phyloP scores from a whole-genome alignment of 1,284 basidiomycete species.

The Apiotrichum gamsii region DNA sequence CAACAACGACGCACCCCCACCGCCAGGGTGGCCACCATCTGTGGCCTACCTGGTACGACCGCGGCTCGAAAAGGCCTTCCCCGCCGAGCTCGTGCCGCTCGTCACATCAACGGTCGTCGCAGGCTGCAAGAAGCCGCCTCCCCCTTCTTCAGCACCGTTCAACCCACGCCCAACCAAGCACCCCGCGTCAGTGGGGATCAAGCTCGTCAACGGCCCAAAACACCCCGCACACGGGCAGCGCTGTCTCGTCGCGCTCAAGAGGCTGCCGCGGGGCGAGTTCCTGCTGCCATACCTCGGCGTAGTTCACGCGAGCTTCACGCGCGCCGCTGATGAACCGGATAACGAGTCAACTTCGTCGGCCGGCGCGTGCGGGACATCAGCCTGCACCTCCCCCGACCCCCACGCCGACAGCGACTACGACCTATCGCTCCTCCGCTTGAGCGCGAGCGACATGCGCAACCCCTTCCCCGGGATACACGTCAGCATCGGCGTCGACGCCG shows the following conservation, averaged over 20 bases:
- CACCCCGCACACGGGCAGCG: conserved; percentile 77
- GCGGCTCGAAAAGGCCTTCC: conserved; percentile 37
- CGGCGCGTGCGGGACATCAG: neutral
- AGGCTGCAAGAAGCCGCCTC: neutral
- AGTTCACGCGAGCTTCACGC: conserved; percentile 46
- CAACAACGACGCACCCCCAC: conserved; percentile 31
- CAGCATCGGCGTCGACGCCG: conserved; percentile 60
- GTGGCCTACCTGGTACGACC: conserved; percentile 40
- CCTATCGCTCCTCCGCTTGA: conserved; percentile 61
- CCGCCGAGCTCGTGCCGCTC: conserved; percentile 26
- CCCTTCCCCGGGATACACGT: conserved; percentile 28
- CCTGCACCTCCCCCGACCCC: conserved; percentile 7
- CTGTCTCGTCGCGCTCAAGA: conserved; percentile 71
- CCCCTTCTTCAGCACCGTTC: conserved; percentile 9
- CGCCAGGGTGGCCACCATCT: conserved; percentile 39
- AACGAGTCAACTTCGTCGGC: too few relatives aligned
- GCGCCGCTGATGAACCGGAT: conserved; percentile 55
- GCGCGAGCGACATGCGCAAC: conserved; percentile 26
- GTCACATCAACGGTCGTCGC: conserved; percentile 3
- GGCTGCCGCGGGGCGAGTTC: conserved; percentile 59
- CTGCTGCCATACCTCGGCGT: conserved; percentile 79
- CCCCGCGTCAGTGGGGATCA: conserved; percentile 37
- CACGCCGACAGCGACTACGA: conserved; percentile 63
- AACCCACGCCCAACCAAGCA: conserved; percentile 22
- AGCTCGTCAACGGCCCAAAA: conserved; percentile 29